Percentiles rank a stretch among this genome's conserved stretches.
phyloP scores from a whole-genome alignment of 176 grass and related monocot genomes.

The Eleusine coracana region DNA sequence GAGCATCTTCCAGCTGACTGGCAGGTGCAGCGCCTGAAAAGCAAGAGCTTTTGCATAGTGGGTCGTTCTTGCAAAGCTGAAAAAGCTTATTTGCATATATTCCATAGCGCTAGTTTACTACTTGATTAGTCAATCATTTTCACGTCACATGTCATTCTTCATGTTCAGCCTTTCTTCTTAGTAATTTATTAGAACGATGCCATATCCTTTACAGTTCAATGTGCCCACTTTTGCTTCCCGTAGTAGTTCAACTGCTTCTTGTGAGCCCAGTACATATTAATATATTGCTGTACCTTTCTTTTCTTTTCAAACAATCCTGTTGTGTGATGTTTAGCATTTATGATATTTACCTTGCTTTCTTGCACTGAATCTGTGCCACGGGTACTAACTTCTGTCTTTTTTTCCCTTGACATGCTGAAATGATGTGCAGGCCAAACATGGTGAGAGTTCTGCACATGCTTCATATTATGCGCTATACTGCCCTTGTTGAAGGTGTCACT shows the following conservation, averaged over 20 bases:
- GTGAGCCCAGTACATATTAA: background rate
- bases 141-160: background rate
- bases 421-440: constrained; percentile 79
- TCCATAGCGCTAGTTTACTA: background rate
- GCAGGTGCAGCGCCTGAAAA: constrained; percentile 7
- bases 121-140: background rate
- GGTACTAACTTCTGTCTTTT: constrained; percentile 31
- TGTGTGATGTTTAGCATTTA: constrained; percentile 4
- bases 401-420: constrained; percentile 8
- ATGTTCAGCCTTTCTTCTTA: background rate
- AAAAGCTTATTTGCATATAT: constrained; percentile 3
- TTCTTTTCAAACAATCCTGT: background rate
- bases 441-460: constrained; percentile 45
- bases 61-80: background rate
- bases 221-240: background rate
- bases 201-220: background rate
- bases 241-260: background rate
- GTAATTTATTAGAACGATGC: background rate
- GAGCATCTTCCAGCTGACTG: background rate
- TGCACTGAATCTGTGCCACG: constrained; percentile 8
- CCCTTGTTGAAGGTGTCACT: constrained; percentile 31
- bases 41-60: background rate
- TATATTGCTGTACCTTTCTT: background rate
- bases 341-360: background rate
- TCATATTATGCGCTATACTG: background rate